Conservation (phyloP, 257 asterid species). For the Plantago ovata region DNA sequence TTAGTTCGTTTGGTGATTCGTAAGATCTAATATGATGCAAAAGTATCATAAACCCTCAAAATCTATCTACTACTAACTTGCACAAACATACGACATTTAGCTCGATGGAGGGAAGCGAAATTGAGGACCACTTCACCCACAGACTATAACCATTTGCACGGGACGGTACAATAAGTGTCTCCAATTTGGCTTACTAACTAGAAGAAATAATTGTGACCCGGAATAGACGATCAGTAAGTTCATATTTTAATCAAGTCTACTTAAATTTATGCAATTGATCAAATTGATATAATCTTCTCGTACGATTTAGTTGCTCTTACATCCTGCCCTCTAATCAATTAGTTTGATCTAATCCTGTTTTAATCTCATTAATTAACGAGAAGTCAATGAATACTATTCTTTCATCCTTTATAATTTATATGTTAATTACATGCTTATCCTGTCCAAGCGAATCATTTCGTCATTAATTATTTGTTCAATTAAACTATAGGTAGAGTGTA, state of each 20-base stretch:
- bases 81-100: no score
- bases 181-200: no score
- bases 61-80: no score
- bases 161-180: constrained; percentile 6
- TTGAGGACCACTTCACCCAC: constrained; percentile 21
- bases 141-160: constrained; percentile 8
- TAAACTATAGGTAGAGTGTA: no score
- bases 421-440: neutral
- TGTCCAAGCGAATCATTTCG: neutral
- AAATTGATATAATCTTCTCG: constrained; percentile 17
- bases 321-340: constrained; percentile 4
- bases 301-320: constrained; percentile 16
- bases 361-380: neutral
- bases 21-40: no score
- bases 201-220: no score
- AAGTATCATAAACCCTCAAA: no score
- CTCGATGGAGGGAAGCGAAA: neutral
- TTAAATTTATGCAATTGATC: no score
- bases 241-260: neutral
- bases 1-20: no score
- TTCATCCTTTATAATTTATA: neutral
- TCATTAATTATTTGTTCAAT: no score
- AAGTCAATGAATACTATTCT: constrained; percentile 5
- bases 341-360: neutral
- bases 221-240: neutral